Conservation (phyloP, 192 early-diverging fungal genomes). For the Chytriomyces confervae region DNA sequence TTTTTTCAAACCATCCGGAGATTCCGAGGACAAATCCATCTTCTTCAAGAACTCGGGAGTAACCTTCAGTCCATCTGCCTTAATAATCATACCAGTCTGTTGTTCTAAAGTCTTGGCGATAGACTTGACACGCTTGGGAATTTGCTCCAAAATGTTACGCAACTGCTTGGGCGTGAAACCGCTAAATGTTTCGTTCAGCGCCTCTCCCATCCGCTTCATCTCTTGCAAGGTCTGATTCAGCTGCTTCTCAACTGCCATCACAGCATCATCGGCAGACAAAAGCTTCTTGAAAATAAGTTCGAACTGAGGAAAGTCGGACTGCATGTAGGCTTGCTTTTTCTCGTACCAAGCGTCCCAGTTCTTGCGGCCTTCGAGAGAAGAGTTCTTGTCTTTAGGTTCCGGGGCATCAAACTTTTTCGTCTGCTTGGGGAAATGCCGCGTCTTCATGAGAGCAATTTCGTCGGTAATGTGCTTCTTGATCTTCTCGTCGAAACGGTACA, state of each 20-base stretch:
- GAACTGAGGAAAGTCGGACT: constrained; percentile 55
- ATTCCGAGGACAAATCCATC: constrained; percentile 40
- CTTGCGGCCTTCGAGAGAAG: constrained; percentile 50
- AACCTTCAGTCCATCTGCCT: constrained; percentile 53
- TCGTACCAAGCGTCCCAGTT: constrained; percentile 54
- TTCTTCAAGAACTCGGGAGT: constrained; percentile 58
- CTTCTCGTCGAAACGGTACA: constrained; percentile 61
- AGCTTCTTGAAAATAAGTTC: constrained; percentile 55
- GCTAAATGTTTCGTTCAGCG: constrained; percentile 46
- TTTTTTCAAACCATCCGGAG: constrained; percentile 20
- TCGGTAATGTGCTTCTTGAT: constrained; percentile 50
- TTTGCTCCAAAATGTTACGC: constrained; percentile 47
- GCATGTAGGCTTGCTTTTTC: constrained; percentile 48
- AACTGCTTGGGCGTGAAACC: constrained; percentile 46
- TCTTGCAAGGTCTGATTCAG: constrained; percentile 53
- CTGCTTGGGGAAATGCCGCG: constrained; percentile 48
- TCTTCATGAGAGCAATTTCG: constrained; percentile 48
- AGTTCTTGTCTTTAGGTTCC: constrained; percentile 48
- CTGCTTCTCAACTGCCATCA: constrained; percentile 41
- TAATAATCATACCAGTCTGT: constrained; percentile 56
- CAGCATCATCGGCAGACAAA: constrained; percentile 38
- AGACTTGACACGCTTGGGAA: constrained; percentile 53
- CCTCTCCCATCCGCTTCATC: constrained; percentile 55
- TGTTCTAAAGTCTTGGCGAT: constrained; percentile 51
- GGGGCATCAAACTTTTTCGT: constrained; percentile 44